A percentile compares a stretch with the other conserved stretches of the same genome.
These are phyloP conservation scores for Pythium monospermum DNA, from an alignment of 352 stramenopile species.

Conservation along the genomic window DNA sequence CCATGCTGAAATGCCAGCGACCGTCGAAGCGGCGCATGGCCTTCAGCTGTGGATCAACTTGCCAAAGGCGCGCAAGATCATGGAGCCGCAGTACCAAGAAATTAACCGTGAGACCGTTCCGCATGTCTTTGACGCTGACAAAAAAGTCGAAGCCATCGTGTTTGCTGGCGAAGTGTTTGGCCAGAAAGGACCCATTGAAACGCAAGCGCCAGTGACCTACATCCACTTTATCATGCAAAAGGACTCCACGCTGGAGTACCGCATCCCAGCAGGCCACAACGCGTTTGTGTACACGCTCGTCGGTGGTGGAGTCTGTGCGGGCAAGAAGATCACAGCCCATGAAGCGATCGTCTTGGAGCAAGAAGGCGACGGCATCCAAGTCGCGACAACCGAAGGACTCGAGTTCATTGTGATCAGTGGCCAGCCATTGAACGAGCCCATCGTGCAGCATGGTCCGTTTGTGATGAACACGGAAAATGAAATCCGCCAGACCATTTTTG, in stretches of 20 bases:
- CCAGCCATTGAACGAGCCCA: constrained; percentile 52
- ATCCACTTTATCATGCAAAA: constrained; percentile 32
- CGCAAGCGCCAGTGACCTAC: constrained; percentile 27
- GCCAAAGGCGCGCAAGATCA: constrained; percentile 27
- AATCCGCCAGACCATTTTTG: constrained; percentile 48
- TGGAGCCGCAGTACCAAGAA: constrained; percentile 34
- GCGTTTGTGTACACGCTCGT: constrained; percentile 25
- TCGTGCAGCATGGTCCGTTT: constrained; percentile 67
- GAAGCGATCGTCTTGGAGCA: constrained; percentile 43
- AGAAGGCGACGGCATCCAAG: constrained; percentile 39
- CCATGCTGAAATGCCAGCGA: constrained; percentile 29
- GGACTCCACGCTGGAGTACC: constrained; percentile 20
- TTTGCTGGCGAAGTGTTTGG: constrained; percentile 36
- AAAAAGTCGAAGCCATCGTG: constrained; percentile 26
- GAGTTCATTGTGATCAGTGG: constrained; percentile 62
- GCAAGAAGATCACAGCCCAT: constrained; percentile 27
- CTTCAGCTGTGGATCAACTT: constrained; percentile 41
- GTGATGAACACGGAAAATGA: constrained; percentile 60
- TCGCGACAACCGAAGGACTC: constrained; percentile 30
- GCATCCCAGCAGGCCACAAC: constrained; percentile 26
- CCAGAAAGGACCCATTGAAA: constrained; percentile 23
- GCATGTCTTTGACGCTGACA: constrained; percentile 22
- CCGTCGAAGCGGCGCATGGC: constrained; percentile 18
- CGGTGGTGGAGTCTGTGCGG: not conserved
- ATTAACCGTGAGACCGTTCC: constrained; percentile 24